Percentiles rank a stretch among this genome's conserved stretches.
phyloP scores from a whole-genome alignment of 345 rosid species.

The Clarkia xantiana region DNA sequence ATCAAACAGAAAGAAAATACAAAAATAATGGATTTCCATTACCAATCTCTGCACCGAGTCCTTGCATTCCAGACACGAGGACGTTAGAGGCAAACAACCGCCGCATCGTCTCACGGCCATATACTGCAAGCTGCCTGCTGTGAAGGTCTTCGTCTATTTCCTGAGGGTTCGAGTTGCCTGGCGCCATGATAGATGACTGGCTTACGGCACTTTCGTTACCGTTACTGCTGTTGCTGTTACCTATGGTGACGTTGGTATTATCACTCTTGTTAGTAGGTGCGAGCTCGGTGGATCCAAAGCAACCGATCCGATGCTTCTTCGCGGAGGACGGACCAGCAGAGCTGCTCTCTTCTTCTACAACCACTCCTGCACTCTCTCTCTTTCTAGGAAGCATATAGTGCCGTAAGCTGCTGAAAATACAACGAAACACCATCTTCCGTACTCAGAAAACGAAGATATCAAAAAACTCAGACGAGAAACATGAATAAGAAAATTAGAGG shows the following conservation, averaged over 20 bases:
- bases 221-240: slow-evolving; percentile 11
- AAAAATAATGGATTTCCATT: slow-evolving; percentile 2
- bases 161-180: slow-evolving; percentile 47
- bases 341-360: slow-evolving; percentile 24
- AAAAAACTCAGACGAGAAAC: slow-evolving; percentile 1
- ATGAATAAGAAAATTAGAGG: slow-evolving; percentile 2
- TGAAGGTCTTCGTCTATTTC: slow-evolving; percentile 97
- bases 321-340: slow-evolving; percentile 22
- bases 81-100: slow-evolving; percentile 84
- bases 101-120: slow-evolving; percentile 97
- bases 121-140: slow-evolving; percentile 98
- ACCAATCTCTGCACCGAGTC: slow-evolving; percentile 97
- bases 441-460: slow-evolving; percentile 13
- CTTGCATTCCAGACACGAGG: slow-evolving; percentile 86
- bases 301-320: slow-evolving; percentile 54
- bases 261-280: too few species aligned
- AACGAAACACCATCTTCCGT: slow-evolving; percentile 29
- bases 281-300: too few species aligned
- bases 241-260: too few species aligned
- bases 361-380: slow-evolving; percentile 52
- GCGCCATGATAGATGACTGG: slow-evolving; percentile 43
- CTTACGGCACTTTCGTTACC: slow-evolving; percentile 9
- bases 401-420: slow-evolving; percentile 38
- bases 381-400: slow-evolving; percentile 95
- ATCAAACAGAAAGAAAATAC: neutral